Evolutionary conservation across 208 protist species (phyloP).

Genomic region (Angomonas deanei): DNA sequence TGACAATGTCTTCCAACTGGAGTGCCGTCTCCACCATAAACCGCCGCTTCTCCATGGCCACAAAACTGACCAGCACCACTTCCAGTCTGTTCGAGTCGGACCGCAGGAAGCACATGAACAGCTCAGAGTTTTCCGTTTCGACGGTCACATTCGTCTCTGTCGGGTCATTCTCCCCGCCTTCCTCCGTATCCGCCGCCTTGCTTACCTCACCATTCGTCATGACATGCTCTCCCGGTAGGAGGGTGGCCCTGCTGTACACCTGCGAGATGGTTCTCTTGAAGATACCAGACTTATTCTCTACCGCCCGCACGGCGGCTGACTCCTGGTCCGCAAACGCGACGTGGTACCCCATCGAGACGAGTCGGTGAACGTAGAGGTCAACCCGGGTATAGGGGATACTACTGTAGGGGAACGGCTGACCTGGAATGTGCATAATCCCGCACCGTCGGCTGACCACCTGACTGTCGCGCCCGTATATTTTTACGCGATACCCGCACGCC

Average conservation of each 20-base stretch:
- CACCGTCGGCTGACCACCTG: constrained; percentile 73
- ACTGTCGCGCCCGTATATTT: constrained; percentile 81
- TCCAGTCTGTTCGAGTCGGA: constrained; percentile 13
- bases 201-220: constrained; percentile 16
- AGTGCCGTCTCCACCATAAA: constrained; percentile 26
- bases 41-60: constrained; percentile 36
- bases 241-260: constrained; percentile 74
- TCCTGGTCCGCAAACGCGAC: constrained; percentile 86
- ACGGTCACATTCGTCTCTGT: background rate
- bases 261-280: constrained; percentile 71
- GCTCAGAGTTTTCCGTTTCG: constrained; percentile 38
- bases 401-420: constrained; percentile 78
- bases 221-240: constrained; percentile 70
- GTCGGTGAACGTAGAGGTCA: constrained; percentile 73
- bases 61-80: constrained; percentile 71
- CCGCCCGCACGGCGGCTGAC: constrained; percentile 73
- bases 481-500: constrained; percentile 84
- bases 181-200: constrained; percentile 11
- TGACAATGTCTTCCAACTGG: constrained; percentile 64
- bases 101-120: constrained; percentile 63
- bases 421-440: constrained; percentile 82
- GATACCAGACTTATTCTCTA: constrained; percentile 54
- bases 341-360: constrained; percentile 88
- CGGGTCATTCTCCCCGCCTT: constrained; percentile 12
- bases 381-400: constrained; percentile 77